Evolutionary conservation across 2,329 filamentous ascomycete species (phyloP).

Genomic region (Xylaria sp.): DNA sequence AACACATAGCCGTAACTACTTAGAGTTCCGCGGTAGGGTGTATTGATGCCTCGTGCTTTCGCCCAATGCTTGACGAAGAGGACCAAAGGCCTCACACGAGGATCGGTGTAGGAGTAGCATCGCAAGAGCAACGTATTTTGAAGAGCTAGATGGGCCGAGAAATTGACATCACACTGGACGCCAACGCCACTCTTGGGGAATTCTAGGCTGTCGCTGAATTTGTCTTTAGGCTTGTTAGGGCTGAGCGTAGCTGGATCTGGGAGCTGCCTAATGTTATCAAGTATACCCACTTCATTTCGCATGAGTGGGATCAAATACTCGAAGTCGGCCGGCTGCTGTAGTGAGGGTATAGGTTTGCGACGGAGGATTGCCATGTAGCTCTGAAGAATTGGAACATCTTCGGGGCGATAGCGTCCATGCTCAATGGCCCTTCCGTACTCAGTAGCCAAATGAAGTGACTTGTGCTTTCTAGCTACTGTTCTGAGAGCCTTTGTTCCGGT

Average conservation of each 20-base stretch:
- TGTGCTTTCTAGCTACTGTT: slow-evolving; percentile 61
- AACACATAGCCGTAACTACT: slow-evolving; percentile 92
- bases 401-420: slow-evolving; percentile 57
- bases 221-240: slow-evolving; percentile 63
- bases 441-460: slow-evolving; percentile 63
- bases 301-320: slow-evolving; percentile 54
- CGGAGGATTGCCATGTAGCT: slow-evolving; percentile 64
- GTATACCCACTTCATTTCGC: slow-evolving; percentile 47
- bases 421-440: slow-evolving; percentile 66
- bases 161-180: slow-evolving; percentile 94
- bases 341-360: slow-evolving; percentile 47
- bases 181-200: slow-evolving; percentile 81
- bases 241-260: slow-evolving; percentile 61
- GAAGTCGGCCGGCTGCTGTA: slow-evolving; percentile 38
- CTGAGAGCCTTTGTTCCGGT: slow-evolving; percentile 50
- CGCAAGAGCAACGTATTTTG: slow-evolving; percentile 85
- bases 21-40: slow-evolving; percentile 83
- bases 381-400: slow-evolving; percentile 52
- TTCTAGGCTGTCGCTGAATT: slow-evolving; percentile 71
- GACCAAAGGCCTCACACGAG: slow-evolving; percentile 79
- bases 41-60: slow-evolving; percentile 85
- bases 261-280: slow-evolving; percentile 58
- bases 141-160: slow-evolving; percentile 82
- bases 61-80: slow-evolving; percentile 93
- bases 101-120: slow-evolving; percentile 83